These are phyloP conservation scores for Apostasia shenzhenica DNA, from an alignment of 106 monocot genomes.

Conservation along the genomic window DNA sequence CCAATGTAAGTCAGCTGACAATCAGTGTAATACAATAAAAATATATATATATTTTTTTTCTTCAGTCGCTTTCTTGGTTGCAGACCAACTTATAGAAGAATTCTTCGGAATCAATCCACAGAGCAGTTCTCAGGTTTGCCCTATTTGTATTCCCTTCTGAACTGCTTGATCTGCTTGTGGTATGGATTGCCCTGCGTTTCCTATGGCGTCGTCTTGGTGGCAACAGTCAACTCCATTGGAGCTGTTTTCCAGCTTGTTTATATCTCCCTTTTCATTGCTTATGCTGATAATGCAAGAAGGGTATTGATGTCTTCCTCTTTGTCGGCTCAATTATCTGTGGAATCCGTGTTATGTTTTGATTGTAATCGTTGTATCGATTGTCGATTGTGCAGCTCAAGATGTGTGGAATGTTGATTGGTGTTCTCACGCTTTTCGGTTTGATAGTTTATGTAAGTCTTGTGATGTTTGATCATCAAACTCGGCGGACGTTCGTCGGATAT, in stretches of 20 bases:
- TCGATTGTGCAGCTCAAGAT: conserved; percentile 58
- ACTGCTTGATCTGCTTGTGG: conserved; percentile 77
- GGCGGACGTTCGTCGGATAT: conserved; percentile 76
- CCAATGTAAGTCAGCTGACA: conserved; percentile 58
- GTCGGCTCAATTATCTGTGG: neutral
- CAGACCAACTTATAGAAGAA: conserved; percentile 75
- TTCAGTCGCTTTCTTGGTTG: neutral
- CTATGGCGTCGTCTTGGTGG: conserved; percentile 63
- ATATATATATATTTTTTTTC: neutral
- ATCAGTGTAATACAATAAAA: too few species aligned
- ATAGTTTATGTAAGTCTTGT: conserved; percentile 52
- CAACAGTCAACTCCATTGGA: conserved; percentile 86
- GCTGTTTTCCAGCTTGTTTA: conserved; percentile 77
- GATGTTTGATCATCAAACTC: conserved; percentile 30
- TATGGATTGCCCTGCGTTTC: conserved; percentile 85
- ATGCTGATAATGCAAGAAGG: conserved; percentile 39
- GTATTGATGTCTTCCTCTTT: conserved; percentile 13
- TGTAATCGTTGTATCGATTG: neutral
- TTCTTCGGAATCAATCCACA: conserved; percentile 61
- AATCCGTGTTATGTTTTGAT: neutral
- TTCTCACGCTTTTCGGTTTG: conserved; percentile 42
- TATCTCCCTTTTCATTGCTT: conserved; percentile 52
- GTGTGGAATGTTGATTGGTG: conserved; percentile 41
- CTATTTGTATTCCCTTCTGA: conserved; percentile 17
- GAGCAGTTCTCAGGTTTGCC: conserved; percentile 60